Evolutionary conservation across 768 basidiomycete genomes (phyloP).

Genomic region (Glaciozyma martinii): DNA sequence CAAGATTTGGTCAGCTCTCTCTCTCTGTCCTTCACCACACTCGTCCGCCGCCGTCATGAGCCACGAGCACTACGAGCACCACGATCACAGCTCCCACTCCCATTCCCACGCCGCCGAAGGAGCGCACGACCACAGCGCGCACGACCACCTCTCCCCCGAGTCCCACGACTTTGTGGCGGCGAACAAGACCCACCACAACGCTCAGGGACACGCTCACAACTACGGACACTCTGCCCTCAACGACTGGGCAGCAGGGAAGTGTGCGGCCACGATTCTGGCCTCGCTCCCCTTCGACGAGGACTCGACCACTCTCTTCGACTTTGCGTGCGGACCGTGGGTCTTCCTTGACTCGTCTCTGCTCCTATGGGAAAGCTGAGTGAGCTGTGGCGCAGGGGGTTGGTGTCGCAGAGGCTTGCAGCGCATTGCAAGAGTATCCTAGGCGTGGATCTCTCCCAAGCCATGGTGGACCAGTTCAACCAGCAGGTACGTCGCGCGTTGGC

Average conservation of each 20-base stretch:
- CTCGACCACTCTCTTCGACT: background rate
- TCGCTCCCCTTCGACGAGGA: background rate
- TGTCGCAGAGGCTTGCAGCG: background rate
- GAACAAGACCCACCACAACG: constrained; percentile 3
- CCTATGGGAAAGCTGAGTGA: background rate
- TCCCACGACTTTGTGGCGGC: background rate
- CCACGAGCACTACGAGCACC: too few relatives aligned
- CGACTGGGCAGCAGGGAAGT: background rate
- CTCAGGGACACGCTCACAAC: background rate
- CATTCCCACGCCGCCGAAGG: too few relatives aligned
- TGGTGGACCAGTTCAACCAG: constrained; percentile 1
- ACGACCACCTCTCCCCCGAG: too few relatives aligned
- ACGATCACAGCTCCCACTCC: too few relatives aligned
- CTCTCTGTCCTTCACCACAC: too few relatives aligned
- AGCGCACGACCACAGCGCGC: too few relatives aligned
- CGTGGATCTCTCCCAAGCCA: background rate
- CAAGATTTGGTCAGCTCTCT: too few relatives aligned
- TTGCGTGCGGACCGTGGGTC: constrained; percentile 1
- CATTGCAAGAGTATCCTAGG: background rate
- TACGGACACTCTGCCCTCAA: background rate
- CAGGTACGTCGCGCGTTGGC: background rate
- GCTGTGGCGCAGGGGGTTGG: background rate
- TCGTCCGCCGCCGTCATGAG: too few relatives aligned
- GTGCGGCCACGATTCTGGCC: background rate
- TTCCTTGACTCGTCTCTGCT: background rate